phyloP scores from a whole-genome alignment of 768 basidiomycete genomes.

The Amanita jacksonii region DNA sequence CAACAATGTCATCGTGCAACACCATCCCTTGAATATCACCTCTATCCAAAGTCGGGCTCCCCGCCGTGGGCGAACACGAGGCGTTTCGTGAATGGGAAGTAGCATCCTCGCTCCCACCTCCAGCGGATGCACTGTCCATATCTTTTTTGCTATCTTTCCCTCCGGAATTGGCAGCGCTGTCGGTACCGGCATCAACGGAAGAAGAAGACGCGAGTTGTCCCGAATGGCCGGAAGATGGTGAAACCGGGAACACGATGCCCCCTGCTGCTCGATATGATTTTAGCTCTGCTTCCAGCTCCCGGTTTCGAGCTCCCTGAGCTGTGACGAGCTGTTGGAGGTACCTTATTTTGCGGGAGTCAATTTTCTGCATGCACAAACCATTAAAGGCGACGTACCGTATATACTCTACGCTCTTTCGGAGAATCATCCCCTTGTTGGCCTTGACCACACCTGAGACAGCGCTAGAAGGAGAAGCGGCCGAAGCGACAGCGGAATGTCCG shows the following conservation, averaged over 20 bases:
- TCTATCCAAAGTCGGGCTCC: background rate
- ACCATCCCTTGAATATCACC: constrained; percentile 11
- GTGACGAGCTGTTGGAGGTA: constrained; percentile 83
- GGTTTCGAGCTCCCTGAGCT: constrained; percentile 67
- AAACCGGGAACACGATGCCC: constrained; percentile 11
- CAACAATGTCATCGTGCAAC: constrained; percentile 15
- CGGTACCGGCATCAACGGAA: no score
- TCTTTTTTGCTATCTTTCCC: no score
- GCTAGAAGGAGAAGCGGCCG: no score
- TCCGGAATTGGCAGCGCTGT: no score
- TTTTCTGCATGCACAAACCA: no score
- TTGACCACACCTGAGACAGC: constrained; percentile 44
- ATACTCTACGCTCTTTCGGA: constrained; percentile 75
- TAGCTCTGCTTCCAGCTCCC: constrained; percentile 70
- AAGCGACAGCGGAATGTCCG: no score
- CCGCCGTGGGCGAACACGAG: no score
- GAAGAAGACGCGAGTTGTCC: no score
- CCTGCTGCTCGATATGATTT: constrained; percentile 29
- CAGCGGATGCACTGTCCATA: no score
- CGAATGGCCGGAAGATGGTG: constrained; percentile 12
- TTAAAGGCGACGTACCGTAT: constrained; percentile 30
- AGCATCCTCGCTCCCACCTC: no score
- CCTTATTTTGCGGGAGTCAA: no score
- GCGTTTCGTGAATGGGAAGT: no score
- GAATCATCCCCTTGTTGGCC: constrained; percentile 92